These are phyloP conservation scores for Didymella glomerata DNA, from an alignment of 2,329 filamentous ascomycete species.

Conservation along the genomic window DNA sequence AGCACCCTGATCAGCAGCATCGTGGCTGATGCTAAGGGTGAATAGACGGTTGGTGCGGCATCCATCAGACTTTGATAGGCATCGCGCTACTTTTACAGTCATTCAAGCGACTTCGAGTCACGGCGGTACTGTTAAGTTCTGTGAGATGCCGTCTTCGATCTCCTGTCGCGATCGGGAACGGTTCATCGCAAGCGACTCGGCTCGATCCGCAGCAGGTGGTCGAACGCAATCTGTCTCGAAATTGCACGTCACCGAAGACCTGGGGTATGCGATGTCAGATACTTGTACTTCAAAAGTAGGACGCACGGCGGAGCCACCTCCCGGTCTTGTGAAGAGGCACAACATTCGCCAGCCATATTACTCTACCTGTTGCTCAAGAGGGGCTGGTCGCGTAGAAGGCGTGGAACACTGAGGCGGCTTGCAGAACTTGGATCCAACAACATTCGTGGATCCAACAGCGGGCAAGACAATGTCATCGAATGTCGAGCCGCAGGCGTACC, in stretches of 20 bases:
- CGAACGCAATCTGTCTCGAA: background rate
- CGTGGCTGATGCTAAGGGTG: background rate
- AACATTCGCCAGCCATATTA: too few species aligned
- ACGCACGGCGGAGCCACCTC: background rate
- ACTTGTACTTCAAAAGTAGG: background rate
- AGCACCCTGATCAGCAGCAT: background rate
- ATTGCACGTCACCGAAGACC: background rate
- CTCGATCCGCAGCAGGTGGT: background rate
- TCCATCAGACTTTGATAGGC: background rate
- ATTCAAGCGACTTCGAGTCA: background rate
- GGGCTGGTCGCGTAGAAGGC: too few species aligned
- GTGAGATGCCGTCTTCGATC: background rate
- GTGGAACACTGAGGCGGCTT: too few species aligned
- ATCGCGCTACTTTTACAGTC: background rate
- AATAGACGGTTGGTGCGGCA: slow-evolving; percentile 1
- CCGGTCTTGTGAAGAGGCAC: too few species aligned
- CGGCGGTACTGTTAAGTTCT: background rate
- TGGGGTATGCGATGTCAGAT: background rate
- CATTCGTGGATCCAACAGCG: too few species aligned
- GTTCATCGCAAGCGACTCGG: background rate
- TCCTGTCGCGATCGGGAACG: background rate
- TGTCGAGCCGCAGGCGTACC: too few species aligned
- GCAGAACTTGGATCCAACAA: too few species aligned
- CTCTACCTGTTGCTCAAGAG: too few species aligned
- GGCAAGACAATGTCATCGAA: too few species aligned